These are phyloP conservation scores for Ilyonectria sp. DNA, from an alignment of 2,329 filamentous ascomycete species.

Conservation along the genomic window DNA sequence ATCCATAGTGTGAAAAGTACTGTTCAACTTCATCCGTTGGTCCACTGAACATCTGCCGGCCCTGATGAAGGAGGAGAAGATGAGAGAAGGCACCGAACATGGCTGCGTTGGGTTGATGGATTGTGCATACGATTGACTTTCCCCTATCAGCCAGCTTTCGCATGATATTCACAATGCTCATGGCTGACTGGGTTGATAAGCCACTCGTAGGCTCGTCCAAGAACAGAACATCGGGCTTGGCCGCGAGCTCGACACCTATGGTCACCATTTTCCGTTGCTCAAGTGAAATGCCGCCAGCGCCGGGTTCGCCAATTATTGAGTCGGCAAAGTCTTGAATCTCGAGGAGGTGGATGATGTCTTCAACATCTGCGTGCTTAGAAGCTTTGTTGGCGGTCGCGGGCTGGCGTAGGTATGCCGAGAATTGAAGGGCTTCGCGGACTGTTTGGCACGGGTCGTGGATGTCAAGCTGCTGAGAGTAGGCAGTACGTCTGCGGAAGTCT, in stretches of 20 bases:
- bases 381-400: conserved; percentile 77
- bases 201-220: conserved; percentile 96
- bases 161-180: conserved; percentile 89
- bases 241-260: conserved; percentile 95
- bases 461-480: conserved; percentile 95
- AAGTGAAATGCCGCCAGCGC: conserved; percentile 81
- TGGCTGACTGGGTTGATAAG: conserved; percentile 92
- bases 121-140: conserved; percentile 94
- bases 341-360: conserved; percentile 90
- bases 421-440: conserved; percentile 89
- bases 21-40: no score
- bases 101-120: conserved; percentile 96
- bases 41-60: no score
- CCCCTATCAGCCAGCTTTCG: conserved; percentile 91
- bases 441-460: conserved; percentile 88
- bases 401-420: conserved; percentile 88
- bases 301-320: conserved; percentile 90
- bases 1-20: no score
- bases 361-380: conserved; percentile 91
- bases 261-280: conserved; percentile 84
- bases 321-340: conserved; percentile 94
- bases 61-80: conserved; percentile 74
- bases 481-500: conserved; percentile 83
- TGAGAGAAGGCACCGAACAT: conserved; percentile 93
- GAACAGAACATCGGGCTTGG: conserved; percentile 92